These are phyloP conservation scores for Leccinellum luteum DNA, from an alignment of 768 basidiomycete genomes.

Conservation along the genomic window DNA sequence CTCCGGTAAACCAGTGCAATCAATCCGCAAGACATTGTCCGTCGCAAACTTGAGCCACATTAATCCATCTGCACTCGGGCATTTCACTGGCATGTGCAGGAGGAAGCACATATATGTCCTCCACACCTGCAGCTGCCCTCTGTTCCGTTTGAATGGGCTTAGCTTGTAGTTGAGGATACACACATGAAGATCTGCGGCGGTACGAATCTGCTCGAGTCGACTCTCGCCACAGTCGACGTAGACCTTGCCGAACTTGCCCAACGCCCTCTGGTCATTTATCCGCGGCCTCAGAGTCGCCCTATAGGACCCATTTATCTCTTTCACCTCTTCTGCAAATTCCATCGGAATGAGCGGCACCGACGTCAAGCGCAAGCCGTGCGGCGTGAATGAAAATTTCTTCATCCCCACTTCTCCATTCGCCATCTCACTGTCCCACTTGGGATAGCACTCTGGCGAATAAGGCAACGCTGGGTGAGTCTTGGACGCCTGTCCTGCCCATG, in stretches of 20 bases:
- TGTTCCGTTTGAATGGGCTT: background rate
- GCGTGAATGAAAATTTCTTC: slow-evolving; percentile 12
- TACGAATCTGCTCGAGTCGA: slow-evolving; percentile 12
- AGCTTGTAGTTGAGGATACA: slow-evolving; percentile 25
- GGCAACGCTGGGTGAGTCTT: slow-evolving; percentile 18
- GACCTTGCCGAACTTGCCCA: slow-evolving; percentile 13
- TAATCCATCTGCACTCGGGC: background rate
- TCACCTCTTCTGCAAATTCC: slow-evolving; percentile 2
- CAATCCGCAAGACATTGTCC: slow-evolving; percentile 21
- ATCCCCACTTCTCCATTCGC: slow-evolving; percentile 7
- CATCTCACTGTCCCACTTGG: slow-evolving; percentile 15
- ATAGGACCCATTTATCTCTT: background rate
- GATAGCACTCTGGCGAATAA: slow-evolving; percentile 21
- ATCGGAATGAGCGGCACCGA: slow-evolving; percentile 24
- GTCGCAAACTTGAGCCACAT: slow-evolving; percentile 26
- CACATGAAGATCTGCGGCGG: slow-evolving; percentile 14
- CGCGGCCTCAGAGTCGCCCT: slow-evolving; percentile 13
- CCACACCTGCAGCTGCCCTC: slow-evolving; percentile 17
- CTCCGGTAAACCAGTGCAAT: slow-evolving; percentile 8
- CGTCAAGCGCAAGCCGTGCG: slow-evolving; percentile 14
- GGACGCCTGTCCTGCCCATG: slow-evolving; percentile 23
- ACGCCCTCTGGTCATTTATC: background rate
- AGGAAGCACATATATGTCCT: slow-evolving; percentile 23
- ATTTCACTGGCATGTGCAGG: slow-evolving; percentile 12
- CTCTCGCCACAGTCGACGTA: slow-evolving; percentile 15